Percentiles rank a stretch among this genome's conserved stretches.
Conservation (phyloP, 768 basidiomycete species). For the Lactarius akahatsu region DNA sequence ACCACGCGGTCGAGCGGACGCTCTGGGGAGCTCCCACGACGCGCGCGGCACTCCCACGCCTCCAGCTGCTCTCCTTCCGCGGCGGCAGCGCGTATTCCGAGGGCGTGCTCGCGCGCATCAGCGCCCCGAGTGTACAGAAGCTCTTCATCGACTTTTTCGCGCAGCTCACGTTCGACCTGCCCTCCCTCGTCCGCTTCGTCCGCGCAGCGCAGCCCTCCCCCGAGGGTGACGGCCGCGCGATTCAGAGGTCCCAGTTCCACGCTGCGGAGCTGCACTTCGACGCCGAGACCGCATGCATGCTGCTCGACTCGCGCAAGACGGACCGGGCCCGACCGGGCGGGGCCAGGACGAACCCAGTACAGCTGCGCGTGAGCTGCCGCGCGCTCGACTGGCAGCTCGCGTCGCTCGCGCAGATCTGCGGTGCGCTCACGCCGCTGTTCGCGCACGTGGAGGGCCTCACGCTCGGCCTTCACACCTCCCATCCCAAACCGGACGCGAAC, state of each 20-base stretch:
- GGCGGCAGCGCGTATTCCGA: constrained; percentile 9
- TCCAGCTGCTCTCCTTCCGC: constrained; percentile 5
- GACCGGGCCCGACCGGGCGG: no score
- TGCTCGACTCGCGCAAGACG: constrained; percentile 1
- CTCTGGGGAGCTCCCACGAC: background rate
- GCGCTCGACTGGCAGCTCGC: constrained; percentile 1
- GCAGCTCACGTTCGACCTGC: constrained; percentile 10
- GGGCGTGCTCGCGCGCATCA: background rate
- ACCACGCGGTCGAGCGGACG: background rate
- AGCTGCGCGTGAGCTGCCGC: constrained; percentile 1
- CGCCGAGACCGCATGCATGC: background rate
- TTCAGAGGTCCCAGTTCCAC: background rate
- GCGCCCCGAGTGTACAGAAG: background rate
- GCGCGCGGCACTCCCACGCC: background rate
- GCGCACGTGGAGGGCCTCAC: background rate
- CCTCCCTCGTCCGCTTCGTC: background rate
- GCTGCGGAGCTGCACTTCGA: background rate
- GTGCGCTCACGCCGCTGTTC: constrained; percentile 5
- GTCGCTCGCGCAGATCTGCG: constrained; percentile 5
- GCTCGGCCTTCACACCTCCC: background rate
- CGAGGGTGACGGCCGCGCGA: no score
- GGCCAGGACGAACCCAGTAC: background rate
- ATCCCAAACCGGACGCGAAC: background rate
- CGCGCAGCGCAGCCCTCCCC: background rate
- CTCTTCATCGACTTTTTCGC: constrained; percentile 12